These are phyloP conservation scores for Rhynchosporium agropyri DNA, from an alignment of 2,329 filamentous ascomycete genomes.

Conservation along the genomic window DNA sequence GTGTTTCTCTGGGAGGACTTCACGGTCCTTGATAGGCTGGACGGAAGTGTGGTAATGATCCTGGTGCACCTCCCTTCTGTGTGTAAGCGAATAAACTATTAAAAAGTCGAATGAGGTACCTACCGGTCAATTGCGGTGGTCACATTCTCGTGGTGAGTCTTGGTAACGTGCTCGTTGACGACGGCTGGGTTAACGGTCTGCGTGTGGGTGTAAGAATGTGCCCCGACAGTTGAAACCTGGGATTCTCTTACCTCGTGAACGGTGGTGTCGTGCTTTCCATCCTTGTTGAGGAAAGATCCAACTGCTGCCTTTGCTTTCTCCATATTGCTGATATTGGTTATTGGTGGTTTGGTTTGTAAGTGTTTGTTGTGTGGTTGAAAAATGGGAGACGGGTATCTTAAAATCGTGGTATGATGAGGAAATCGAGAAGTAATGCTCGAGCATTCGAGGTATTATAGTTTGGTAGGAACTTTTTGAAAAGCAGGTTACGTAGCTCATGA, in stretches of 20 bases:
- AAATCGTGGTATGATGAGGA: background rate
- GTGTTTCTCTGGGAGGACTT: slow-evolving; percentile 63
- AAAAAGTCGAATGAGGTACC: slow-evolving; percentile 53
- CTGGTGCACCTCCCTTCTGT: slow-evolving; percentile 64
- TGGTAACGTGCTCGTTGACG: slow-evolving; percentile 60
- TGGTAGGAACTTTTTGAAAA: background rate
- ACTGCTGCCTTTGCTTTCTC: slow-evolving; percentile 67
- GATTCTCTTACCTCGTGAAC: slow-evolving; percentile 57
- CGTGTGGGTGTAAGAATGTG: slow-evolving; percentile 10
- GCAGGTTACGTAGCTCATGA: slow-evolving; percentile 23
- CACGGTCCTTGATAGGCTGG: slow-evolving; percentile 62
- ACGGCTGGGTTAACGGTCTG: slow-evolving; percentile 60
- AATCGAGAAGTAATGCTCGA: background rate
- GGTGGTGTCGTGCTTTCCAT: slow-evolving; percentile 70
- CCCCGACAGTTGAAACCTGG: background rate
- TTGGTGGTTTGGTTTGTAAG: slow-evolving; percentile 5
- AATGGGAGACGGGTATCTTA: background rate
- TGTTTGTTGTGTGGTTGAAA: slow-evolving; percentile 7
- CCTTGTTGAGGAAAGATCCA: slow-evolving; percentile 59
- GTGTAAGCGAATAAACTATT: too few relatives aligned
- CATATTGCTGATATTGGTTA: slow-evolving; percentile 47
- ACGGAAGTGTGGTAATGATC: slow-evolving; percentile 72
- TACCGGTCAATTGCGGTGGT: slow-evolving; percentile 43
- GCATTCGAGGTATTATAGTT: slow-evolving; percentile 9
- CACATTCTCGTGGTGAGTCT: slow-evolving; percentile 62